A percentile compares a stretch with the other conserved stretches of the same genome.
Conservation (phyloP, 163 green algal genomes). For the Chlamydomonas reinhardtii region DNA sequence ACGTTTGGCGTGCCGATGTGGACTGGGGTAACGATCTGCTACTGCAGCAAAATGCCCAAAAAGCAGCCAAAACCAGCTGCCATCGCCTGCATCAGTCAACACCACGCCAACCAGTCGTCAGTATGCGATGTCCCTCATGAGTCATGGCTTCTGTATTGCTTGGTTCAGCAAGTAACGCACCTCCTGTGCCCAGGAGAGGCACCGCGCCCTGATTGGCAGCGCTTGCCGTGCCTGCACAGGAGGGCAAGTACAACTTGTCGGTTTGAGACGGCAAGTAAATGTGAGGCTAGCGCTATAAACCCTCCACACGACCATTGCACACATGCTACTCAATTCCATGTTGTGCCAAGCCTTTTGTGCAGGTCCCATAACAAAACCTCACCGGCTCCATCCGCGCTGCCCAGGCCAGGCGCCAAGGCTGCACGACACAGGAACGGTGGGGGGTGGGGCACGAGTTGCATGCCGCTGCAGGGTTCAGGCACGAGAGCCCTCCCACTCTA, state of each 20-base stretch:
- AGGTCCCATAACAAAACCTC: conserved; percentile 5
- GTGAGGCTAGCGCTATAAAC: background rate
- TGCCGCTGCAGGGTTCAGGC: too few relatives aligned
- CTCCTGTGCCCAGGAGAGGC: background rate
- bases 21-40: conserved; percentile 10
- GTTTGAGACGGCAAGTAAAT: background rate
- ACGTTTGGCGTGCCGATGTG: background rate
- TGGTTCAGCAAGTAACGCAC: conserved; percentile 5
- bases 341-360: background rate
- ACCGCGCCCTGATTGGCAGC: conserved; percentile 1
- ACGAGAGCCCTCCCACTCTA: too few relatives aligned
- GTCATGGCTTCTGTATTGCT: conserved; percentile 4
- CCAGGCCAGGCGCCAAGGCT: too few relatives aligned
- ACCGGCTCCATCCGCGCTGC: background rate
- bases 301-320: background rate
- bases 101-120: background rate
- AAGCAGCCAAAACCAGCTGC: background rate
- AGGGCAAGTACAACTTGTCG: background rate
- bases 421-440: too few relatives aligned
- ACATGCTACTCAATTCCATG: background rate
- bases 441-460: too few relatives aligned
- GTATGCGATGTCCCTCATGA: background rate
- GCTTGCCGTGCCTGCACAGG: background rate
- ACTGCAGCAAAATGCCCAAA: background rate
- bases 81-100: background rate